These are phyloP conservation scores for Coffea humblotiana DNA, from an alignment of 305 asterid species.

Conservation along the genomic window DNA sequence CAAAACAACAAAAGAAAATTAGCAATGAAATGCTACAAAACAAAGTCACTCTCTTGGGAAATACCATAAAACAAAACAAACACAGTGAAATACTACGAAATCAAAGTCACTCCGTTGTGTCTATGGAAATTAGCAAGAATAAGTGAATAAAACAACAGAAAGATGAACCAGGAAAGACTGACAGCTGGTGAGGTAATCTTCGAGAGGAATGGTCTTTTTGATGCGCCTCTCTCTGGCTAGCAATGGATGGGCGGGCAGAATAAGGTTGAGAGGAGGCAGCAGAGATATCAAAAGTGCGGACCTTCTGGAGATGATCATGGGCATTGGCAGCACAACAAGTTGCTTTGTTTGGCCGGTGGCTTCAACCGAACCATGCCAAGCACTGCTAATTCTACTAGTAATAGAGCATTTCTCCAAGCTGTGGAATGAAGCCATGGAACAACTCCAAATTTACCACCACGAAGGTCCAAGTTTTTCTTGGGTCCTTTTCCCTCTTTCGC, in stretches of 20 bases:
- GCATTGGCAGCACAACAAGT: conserved; percentile 27
- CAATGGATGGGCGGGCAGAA: conserved; percentile 50
- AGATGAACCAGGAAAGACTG: conserved; percentile 26
- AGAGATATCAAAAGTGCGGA: conserved; percentile 59
- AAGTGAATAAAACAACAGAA: neutral
- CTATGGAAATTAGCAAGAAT: neutral
- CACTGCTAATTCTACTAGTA: neutral
- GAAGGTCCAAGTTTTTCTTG: too few species aligned
- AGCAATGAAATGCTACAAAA: too few species aligned
- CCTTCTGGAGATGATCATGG: conserved; percentile 63
- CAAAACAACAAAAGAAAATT: too few species aligned
- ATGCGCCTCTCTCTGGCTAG: conserved; percentile 90
- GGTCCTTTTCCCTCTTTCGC: too few species aligned
- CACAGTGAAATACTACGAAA: too few species aligned
- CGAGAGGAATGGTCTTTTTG: conserved; percentile 68
- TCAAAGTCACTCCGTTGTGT: too few species aligned
- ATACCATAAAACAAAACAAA: too few species aligned
- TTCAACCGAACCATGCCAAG: conserved; percentile 14
- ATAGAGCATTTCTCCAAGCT: conserved; percentile 12
- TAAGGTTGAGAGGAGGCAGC: conserved; percentile 42
- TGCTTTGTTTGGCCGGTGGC: neutral
- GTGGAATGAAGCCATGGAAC: conserved; percentile 32
- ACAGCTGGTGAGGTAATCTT: conserved; percentile 67
- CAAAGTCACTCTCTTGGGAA: too few species aligned
- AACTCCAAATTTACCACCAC: too few species aligned